phyloP scores from a whole-genome alignment of 1,139 yeast genomes.

The Scheffersomyces segobiensis region DNA sequence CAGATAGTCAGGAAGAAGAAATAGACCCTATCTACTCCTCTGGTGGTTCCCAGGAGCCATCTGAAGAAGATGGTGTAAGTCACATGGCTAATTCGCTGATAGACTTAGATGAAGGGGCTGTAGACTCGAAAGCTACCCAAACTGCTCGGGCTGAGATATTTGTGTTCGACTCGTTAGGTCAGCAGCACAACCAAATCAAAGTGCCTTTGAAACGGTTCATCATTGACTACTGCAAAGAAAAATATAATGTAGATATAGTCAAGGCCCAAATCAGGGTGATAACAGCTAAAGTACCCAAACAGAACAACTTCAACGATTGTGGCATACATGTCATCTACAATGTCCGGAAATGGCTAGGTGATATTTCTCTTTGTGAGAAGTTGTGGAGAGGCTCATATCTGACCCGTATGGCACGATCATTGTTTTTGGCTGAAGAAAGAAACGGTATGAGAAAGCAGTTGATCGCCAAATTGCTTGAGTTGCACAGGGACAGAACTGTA shows the following conservation, averaged over 20 bases:
- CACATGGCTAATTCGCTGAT: background rate
- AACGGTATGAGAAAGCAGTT: constrained; percentile 31
- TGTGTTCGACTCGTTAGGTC: constrained; percentile 76
- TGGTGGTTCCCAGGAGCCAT: background rate
- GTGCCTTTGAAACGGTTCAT: constrained; percentile 62
- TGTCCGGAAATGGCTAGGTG: constrained; percentile 60
- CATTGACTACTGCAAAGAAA: constrained; percentile 70
- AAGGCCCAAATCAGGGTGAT: constrained; percentile 43
- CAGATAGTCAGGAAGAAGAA: constrained; percentile 9
- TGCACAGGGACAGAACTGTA: constrained; percentile 22
- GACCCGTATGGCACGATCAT: constrained; percentile 8
- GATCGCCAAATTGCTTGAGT: constrained; percentile 24
- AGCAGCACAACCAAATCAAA: constrained; percentile 54
- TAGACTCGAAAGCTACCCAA: background rate
- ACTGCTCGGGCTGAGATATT: constrained; percentile 50
- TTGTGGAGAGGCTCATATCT: constrained; percentile 44
- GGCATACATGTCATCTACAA: constrained; percentile 91
- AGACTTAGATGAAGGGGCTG: background rate
- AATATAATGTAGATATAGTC: constrained; percentile 48
- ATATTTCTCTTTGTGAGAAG: constrained; percentile 49
- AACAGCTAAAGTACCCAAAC: constrained; percentile 73
- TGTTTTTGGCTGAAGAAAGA: constrained; percentile 35
- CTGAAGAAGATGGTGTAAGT: constrained; percentile 4
- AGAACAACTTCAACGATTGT: constrained; percentile 89
- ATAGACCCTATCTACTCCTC: constrained; percentile 3